These are phyloP conservation scores for Endotrypanum monterogeii DNA, from an alignment of 208 protist species.

Conservation along the genomic window DNA sequence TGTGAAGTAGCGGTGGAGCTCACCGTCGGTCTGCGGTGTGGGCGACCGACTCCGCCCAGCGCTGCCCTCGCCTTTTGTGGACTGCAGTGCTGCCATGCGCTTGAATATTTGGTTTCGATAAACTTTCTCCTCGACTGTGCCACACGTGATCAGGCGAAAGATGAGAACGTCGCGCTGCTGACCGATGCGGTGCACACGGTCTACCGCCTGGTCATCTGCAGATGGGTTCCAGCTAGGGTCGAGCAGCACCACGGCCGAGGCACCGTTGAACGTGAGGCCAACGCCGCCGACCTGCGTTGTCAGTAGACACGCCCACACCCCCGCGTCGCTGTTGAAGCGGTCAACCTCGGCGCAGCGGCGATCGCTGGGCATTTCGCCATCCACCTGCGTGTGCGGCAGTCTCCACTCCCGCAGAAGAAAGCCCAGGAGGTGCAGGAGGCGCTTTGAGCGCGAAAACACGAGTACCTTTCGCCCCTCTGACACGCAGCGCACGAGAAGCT, in stretches of 20 bases:
- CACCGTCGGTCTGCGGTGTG: background rate
- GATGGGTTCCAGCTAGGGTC: constrained; percentile 98
- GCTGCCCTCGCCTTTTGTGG: background rate
- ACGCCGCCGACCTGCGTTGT: constrained; percentile 97
- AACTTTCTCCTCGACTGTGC: constrained; percentile 98
- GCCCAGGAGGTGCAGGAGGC: constrained; percentile 59
- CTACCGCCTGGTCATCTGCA: constrained; percentile 96
- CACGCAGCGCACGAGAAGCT: constrained; percentile 46
- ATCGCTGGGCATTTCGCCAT: constrained; percentile 58
- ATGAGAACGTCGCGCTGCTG: constrained; percentile 95
- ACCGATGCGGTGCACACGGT: constrained; percentile 98
- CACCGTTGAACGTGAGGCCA: constrained; percentile 96
- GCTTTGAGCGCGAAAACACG: constrained; percentile 82
- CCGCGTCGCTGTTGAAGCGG: constrained; percentile 76
- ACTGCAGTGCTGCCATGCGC: constrained; percentile 77
- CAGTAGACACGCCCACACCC: constrained; percentile 92
- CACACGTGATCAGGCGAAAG: constrained; percentile 95
- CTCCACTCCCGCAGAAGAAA: constrained; percentile 40
- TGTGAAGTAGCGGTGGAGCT: constrained; percentile 85
- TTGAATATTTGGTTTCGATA: constrained; percentile 98
- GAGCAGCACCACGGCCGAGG: constrained; percentile 96
- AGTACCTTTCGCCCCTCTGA: constrained; percentile 56
- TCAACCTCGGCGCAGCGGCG: constrained; percentile 65
- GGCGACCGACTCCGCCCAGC: background rate
- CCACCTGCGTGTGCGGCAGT: constrained; percentile 57